Base-by-base conservation (phyloP, 192 early-diverging fungal species). In the Umbelopsis sp. region DNA sequence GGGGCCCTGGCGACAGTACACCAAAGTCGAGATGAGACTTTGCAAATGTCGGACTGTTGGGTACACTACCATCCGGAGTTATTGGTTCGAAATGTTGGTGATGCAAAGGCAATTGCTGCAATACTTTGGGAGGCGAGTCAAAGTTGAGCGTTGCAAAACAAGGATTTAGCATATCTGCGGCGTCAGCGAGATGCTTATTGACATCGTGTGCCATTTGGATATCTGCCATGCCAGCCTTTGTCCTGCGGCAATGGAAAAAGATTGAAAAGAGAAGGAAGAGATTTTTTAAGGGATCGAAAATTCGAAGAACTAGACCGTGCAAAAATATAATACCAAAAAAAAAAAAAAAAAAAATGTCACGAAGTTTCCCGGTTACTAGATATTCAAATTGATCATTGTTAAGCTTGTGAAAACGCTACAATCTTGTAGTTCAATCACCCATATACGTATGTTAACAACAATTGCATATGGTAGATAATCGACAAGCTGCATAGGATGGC, bases 41-140 rank as follows among this genome's bases (percentile, higher is more conserved):
- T 1, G 27, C 55, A 61, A 61, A 61, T 35, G 76, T 70, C 21
- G 76, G 76, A 53, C 68, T 70, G 18, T 64, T 67, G 35, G 76
- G 71, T 3, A 73, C 58, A 25, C 71, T 73, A 37, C 71, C 25
- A 21, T 78, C 76, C 12, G 76, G 76, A 25, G 76, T 78, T 25
- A 78, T 69, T 33, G 73, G 65, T 48, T 73, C 71, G 30, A 73
- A 78, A 35, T 65, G 45, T 46, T 78, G 75, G 48, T 69, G 72
- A 61, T 61, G 55, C 15, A 61, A 33, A 33, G 55, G 55, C 12
- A 35, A 22, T 35, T 61, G 55, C 33, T 61, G 55, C 11, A 61
- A 35, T 1, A 61, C 25, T 35, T 61, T 61, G 11, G 55, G 55
- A 33, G 55, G 55, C 5, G 55, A 61, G 8, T 22, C 9, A 35